phyloP scores from a whole-genome alignment of 495 filamentous ascomycete species.

The Pyronema omphalodes region DNA sequence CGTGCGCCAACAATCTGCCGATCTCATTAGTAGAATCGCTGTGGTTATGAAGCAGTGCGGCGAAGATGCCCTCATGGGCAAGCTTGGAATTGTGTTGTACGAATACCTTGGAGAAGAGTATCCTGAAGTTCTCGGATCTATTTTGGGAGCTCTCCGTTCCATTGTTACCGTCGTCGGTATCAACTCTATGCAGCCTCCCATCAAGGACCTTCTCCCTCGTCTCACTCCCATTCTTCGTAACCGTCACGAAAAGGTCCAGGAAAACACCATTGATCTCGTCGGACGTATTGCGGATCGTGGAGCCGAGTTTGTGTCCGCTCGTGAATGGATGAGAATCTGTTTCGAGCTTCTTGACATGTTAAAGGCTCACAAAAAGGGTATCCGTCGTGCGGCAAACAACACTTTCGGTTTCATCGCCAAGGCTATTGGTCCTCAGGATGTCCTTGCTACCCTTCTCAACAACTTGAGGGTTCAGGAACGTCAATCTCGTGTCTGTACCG shows the following conservation, averaged over 20 bases:
- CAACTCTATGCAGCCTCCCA: slow-evolving; percentile 96
- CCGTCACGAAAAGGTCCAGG: slow-evolving; percentile 97
- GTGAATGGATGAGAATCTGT: slow-evolving; percentile 99
- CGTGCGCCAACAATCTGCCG: slow-evolving; percentile 90
- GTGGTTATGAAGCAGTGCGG: slow-evolving; percentile 98
- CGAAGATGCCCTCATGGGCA: slow-evolving; percentile 88
- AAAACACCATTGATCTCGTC: slow-evolving; percentile 98
- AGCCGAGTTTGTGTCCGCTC: slow-evolving; percentile 83
- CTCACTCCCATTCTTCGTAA: slow-evolving; percentile 94
- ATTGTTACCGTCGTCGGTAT: slow-evolving; percentile 98
- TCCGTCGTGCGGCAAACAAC: slow-evolving; percentile 96
- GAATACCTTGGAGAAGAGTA: slow-evolving; percentile 99
- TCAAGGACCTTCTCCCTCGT: slow-evolving; percentile 86
- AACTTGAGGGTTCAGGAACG: slow-evolving; percentile 94
- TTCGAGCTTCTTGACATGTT: slow-evolving; percentile 99
- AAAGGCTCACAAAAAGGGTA: slow-evolving; percentile 98
- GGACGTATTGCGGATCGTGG: slow-evolving; percentile 96
- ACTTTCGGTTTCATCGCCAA: slow-evolving; percentile 99
- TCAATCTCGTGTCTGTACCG: slow-evolving; percentile 94
- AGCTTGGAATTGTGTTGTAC: slow-evolving; percentile 89
- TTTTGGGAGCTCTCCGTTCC: slow-evolving; percentile 80
- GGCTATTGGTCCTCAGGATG: slow-evolving; percentile 95
- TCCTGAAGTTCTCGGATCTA: slow-evolving; percentile 91
- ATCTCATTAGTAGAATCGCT: slow-evolving; percentile 88
- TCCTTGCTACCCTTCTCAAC: slow-evolving; percentile 86